phyloP scores from a whole-genome alignment of 2,329 filamentous ascomycete genomes.

The Apiospora arundinis region DNA sequence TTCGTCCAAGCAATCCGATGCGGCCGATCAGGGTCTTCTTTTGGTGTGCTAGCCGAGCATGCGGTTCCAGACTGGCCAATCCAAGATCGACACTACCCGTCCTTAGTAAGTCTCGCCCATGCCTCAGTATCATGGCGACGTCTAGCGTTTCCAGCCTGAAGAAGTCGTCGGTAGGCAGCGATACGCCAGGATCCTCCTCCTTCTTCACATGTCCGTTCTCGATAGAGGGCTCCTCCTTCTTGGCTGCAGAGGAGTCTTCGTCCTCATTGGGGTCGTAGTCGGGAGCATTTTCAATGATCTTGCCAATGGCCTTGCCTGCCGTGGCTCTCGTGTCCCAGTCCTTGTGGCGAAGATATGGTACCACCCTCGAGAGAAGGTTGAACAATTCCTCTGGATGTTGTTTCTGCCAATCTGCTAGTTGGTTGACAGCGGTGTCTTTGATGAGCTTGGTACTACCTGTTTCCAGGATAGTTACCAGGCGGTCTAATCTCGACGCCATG shows the following conservation, averaged over 20 bases:
- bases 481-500: constrained; percentile 60
- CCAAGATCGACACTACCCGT: constrained; percentile 88
- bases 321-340: constrained; percentile 97
- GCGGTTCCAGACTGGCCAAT: constrained; percentile 80
- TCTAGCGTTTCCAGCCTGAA: constrained; percentile 79
- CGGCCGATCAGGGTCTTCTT: constrained; percentile 87
- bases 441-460: constrained; percentile 96
- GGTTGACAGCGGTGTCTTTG: constrained; percentile 94
- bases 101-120: constrained; percentile 83
- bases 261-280: constrained; percentile 86
- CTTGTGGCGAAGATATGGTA: constrained; percentile 94
- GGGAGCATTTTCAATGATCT: constrained; percentile 89
- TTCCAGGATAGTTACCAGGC: constrained; percentile 68
- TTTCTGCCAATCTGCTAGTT: constrained; percentile 97
- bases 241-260: constrained; percentile 57
- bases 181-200: constrained; percentile 62
- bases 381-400: constrained; percentile 97
- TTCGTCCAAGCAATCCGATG: constrained; percentile 83
- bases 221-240: constrained; percentile 49
- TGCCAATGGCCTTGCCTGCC: constrained; percentile 90
- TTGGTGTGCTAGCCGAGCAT: constrained; percentile 80
- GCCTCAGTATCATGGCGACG: constrained; percentile 78
- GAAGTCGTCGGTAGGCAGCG: constrained; percentile 61
- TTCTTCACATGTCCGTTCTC: constrained; percentile 61
- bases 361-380: constrained; percentile 88